Percentiles rank a stretch among this genome's conserved stretches.
These are phyloP conservation scores for Dendryphion nanum DNA, from an alignment of 2,329 filamentous ascomycete species.

Conservation along the genomic window DNA sequence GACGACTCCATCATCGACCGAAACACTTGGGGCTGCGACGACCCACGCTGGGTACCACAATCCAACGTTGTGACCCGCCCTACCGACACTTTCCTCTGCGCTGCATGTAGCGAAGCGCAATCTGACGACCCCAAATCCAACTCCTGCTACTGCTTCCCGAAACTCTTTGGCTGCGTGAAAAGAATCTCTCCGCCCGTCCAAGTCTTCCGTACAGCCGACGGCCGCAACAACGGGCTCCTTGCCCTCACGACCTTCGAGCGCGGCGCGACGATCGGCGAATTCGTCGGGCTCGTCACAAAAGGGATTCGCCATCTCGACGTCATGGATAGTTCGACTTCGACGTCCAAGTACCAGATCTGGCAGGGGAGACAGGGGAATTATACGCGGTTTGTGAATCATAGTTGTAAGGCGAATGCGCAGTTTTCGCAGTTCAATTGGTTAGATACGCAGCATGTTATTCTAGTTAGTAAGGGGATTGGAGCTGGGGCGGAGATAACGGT, in stretches of 20 bases:
- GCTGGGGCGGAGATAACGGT: slow-evolving; percentile 57
- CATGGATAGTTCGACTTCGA: slow-evolving; percentile 51
- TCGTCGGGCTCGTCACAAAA: slow-evolving; percentile 55
- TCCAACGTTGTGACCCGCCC: slow-evolving; percentile 21
- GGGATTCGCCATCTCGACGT: slow-evolving; percentile 54
- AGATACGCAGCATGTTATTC: slow-evolving; percentile 53
- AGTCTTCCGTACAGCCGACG: slow-evolving; percentile 52
- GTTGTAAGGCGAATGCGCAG: slow-evolving; percentile 57
- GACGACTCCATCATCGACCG: slow-evolving; percentile 52
- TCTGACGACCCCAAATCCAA: slow-evolving; percentile 52
- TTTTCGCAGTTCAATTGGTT: slow-evolving; percentile 59
- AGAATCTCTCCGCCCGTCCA: slow-evolving; percentile 48
- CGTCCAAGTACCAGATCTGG: slow-evolving; percentile 58
- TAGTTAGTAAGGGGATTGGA: slow-evolving; percentile 56
- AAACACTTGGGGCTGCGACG: slow-evolving; percentile 48
- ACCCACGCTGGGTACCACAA: slow-evolving; percentile 47
- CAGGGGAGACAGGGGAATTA: slow-evolving; percentile 58
- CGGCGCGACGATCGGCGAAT: slow-evolving; percentile 50
- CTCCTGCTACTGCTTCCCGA: slow-evolving; percentile 54
- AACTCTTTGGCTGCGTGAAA: slow-evolving; percentile 49
- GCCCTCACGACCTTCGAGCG: slow-evolving; percentile 50
- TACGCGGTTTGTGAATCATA: slow-evolving; percentile 60
- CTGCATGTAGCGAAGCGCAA: slow-evolving; percentile 49
- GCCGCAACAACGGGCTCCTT: slow-evolving; percentile 55
- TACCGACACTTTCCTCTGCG: slow-evolving; percentile 40